phyloP scores from a whole-genome alignment of 1,284 basidiomycete genomes.

The Trametes hirsuta region DNA sequence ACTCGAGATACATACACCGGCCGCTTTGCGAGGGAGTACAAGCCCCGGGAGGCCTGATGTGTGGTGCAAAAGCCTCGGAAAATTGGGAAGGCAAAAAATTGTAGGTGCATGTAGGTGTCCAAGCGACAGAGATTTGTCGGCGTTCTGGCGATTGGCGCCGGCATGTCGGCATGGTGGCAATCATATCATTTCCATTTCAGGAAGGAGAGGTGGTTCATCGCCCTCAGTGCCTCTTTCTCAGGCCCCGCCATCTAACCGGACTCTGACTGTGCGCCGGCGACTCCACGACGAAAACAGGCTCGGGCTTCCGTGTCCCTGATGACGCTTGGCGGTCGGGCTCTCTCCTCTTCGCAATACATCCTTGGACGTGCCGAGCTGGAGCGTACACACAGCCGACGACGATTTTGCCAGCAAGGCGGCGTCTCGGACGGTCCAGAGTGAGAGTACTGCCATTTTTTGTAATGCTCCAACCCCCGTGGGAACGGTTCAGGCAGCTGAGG shows the following conservation, averaged over 20 bases:
- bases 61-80: not conserved
- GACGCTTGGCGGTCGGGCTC: not conserved
- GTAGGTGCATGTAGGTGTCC: slow-evolving; percentile 14
- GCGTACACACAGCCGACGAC: not conserved
- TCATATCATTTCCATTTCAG: not conserved
- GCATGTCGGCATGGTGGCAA: not conserved
- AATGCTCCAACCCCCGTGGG: no score
- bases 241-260: not conserved
- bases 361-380: not conserved
- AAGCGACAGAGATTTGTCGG: not conserved
- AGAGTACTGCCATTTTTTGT: no score
- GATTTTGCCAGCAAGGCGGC: not conserved
- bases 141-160: not conserved
- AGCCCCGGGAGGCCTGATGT: no score
- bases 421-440: no score
- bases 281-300: slow-evolving; percentile 1
- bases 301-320: not conserved
- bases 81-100: slow-evolving; percentile 3
- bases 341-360: not conserved
- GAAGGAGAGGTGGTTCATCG: slow-evolving; percentile 6
- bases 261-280: not conserved
- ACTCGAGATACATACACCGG: not conserved
- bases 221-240: slow-evolving; percentile 1
- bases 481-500: no score
- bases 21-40: not conserved